Evolutionary conservation across 768 basidiomycete species (phyloP).

Genomic region (Calocybe indica): DNA sequence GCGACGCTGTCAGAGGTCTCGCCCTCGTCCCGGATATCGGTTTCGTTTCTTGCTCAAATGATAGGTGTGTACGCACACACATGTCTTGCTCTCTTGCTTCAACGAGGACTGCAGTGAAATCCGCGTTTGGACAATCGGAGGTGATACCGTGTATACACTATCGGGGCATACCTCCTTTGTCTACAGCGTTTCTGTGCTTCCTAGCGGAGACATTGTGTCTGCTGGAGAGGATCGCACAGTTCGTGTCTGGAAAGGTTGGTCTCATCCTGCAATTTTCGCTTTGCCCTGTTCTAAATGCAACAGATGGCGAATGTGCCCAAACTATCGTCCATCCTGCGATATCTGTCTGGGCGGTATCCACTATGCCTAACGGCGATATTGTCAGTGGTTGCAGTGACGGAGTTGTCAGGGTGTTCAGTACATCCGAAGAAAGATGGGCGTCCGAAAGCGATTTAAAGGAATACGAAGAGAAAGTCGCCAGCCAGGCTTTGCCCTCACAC

Average conservation of each 20-base stretch:
- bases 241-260: slow-evolving; percentile 83
- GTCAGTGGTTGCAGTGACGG: slow-evolving; percentile 90
- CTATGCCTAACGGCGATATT: slow-evolving; percentile 87
- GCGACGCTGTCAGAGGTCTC: slow-evolving; percentile 86
- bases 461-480: slow-evolving; percentile 72
- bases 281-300: background rate
- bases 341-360: slow-evolving; percentile 93
- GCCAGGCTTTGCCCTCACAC: slow-evolving; percentile 75
- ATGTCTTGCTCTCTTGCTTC: background rate
- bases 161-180: slow-evolving; percentile 97
- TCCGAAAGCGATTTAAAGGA: slow-evolving; percentile 53
- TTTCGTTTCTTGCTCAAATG: slow-evolving; percentile 95
- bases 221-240: slow-evolving; percentile 92
- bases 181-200: slow-evolving; percentile 80
- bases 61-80: slow-evolving; percentile 49
- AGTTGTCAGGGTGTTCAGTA: slow-evolving; percentile 80
- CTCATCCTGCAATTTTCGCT: background rate
- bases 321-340: slow-evolving; percentile 91
- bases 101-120: slow-evolving; percentile 58
- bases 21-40: slow-evolving; percentile 78
- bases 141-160: slow-evolving; percentile 71
- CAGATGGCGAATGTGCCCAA: slow-evolving; percentile 86
- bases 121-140: slow-evolving; percentile 84
- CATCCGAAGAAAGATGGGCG: slow-evolving; percentile 68
- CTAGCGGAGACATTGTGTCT: slow-evolving; percentile 80